Evolutionary conservation across 2,329 filamentous ascomycete genomes (phyloP), one percentile per base, ranked within the genome.

Genomic region (Chalara sp.): DNA sequence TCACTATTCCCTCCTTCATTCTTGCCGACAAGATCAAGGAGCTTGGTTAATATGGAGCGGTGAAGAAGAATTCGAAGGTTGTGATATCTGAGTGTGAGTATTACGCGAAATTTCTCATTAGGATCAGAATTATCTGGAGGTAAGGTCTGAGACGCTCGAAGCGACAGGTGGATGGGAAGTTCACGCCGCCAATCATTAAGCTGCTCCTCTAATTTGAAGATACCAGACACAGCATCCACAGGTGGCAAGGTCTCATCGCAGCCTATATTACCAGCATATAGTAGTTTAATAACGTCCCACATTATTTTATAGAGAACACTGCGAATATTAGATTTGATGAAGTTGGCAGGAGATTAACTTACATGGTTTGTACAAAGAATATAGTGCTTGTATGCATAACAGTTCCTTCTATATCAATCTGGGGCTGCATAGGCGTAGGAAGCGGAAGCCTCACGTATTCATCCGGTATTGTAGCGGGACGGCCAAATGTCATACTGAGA

Each of bases 401-500:
- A 21, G n/a, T 39, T 3, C 10, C 8, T 39, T 10, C 35, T 39
- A n/a, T 10, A 39, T 10, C 35, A 39, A 13, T 42, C n/a, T 6
- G n/a, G 7, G 40, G 6, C 6, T 6, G n/a, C 40, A 13, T 13
- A 21, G 21, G 21, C 21, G 21, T 59, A n/a, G 71, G 70, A 6
- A 72, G 53, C 13, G 68, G 63, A 1, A 73, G 56, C 47, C 65
- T 65, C 39, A 76, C 62, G 39, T 73, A 72, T 35, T 65, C 65
- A 4, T 75, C 68, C 1, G 72, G 70, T 13, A 78, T 76, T 0
- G 69, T 63, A 1, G 68, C 62, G 0, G 75, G 76, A 0, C 76
- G 65, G 2, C 75, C 75, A 53, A 77, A 75, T 0, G 74, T 77
- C 70, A 78, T 76, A 55, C 74, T 75, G 44, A 77, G 57, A 6